Conservation (phyloP, 2,329 filamentous ascomycete genomes). For the Beauveria sp. region DNA sequence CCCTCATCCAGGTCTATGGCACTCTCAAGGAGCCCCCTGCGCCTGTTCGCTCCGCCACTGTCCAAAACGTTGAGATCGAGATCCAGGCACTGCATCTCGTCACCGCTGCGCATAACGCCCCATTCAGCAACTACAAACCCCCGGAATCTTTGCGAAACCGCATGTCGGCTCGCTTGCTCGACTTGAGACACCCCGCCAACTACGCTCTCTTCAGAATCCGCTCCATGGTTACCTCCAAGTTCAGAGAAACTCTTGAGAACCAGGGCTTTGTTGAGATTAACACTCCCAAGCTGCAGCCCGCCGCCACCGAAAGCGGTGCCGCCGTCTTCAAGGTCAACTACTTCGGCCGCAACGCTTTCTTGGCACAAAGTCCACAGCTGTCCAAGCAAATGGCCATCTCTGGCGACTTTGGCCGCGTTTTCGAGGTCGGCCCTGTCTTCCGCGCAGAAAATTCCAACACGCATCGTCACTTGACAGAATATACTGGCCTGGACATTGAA, state of each 20-base stretch:
- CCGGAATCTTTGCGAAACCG: conserved; percentile 61
- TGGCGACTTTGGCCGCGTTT: conserved; percentile 81
- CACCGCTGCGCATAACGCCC: conserved; percentile 39
- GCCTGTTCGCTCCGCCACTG: conserved; percentile 64
- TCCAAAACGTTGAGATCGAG: conserved; percentile 68
- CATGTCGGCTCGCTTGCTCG: conserved; percentile 70
- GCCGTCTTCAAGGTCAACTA: conserved; percentile 91
- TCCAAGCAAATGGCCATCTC: conserved; percentile 91
- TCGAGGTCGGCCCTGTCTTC: conserved; percentile 68
- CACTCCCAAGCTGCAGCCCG: conserved; percentile 83
- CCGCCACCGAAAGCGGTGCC: conserved; percentile 83
- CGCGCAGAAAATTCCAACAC: conserved; percentile 94
- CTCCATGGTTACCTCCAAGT: conserved; percentile 69
- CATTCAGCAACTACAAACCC: conserved; percentile 52
- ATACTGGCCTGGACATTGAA: conserved; percentile 85
- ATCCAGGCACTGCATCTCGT: conserved; percentile 50
- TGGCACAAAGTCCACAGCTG: conserved; percentile 86
- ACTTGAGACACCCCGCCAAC: conserved; percentile 76
- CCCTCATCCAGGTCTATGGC: conserved; percentile 69
- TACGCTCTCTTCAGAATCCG: conserved; percentile 86
- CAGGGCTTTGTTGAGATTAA: conserved; percentile 87
- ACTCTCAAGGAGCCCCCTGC: conserved; percentile 66
- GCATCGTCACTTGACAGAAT: conserved; percentile 88
- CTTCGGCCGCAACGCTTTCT: conserved; percentile 77
- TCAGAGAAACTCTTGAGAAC: conserved; percentile 62